A percentile compares a stretch with the other conserved stretches of the same genome.
phyloP scores from a whole-genome alignment of 2,329 filamentous ascomycete genomes.

The Emmonsiellopsis sp. region DNA sequence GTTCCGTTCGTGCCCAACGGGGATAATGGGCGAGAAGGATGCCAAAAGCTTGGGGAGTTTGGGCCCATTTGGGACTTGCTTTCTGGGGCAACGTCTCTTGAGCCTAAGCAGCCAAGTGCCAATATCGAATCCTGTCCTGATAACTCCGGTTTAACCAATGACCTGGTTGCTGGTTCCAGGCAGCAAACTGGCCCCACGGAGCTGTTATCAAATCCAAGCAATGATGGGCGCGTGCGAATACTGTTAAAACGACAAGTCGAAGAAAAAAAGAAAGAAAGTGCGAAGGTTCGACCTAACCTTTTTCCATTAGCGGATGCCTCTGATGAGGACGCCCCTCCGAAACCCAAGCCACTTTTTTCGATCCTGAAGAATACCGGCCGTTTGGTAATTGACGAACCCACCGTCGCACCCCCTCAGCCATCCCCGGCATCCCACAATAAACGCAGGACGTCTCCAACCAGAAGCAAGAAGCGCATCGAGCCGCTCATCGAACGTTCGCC shows the following conservation, averaged over 20 bases:
- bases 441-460: background rate
- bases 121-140: background rate
- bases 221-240: background rate
- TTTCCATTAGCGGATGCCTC: background rate
- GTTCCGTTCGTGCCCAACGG: conserved; percentile 7
- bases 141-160: background rate
- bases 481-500: conserved; percentile 6
- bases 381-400: background rate
- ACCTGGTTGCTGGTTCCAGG: background rate
- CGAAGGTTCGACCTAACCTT: background rate
- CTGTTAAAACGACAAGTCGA: background rate
- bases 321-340: background rate
- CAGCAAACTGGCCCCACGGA: background rate
- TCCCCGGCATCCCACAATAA: background rate
- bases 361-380: conserved; percentile 6
- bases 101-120: background rate
- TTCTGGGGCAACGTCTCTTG: conserved; percentile 14
- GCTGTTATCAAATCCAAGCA: background rate
- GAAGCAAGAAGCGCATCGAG: conserved; percentile 4
- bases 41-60: conserved; percentile 35
- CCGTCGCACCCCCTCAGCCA: background rate
- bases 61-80: conserved; percentile 33
- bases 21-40: conserved; percentile 4
- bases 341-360: conserved; percentile 1
- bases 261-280: background rate